Evolutionary conservation across 2,329 filamentous ascomycete species (phyloP).

Genomic region (Periconia sp.): DNA sequence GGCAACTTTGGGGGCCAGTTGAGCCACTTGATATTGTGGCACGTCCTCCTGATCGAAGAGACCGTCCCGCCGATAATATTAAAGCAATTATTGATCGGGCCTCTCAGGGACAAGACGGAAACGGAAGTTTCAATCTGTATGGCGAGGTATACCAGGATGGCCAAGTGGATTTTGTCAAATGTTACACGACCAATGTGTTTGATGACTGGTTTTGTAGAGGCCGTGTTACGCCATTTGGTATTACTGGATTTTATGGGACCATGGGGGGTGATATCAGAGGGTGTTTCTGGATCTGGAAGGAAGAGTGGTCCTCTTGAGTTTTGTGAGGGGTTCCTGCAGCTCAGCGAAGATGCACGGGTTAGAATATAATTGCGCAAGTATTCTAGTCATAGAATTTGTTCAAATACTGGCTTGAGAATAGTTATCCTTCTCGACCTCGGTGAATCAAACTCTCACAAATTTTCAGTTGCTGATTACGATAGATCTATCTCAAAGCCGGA

Average conservation of each 20-base stretch:
- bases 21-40: slow-evolving; percentile 2
- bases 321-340: too few relatives aligned
- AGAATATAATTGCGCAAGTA: too few relatives aligned
- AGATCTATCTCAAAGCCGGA: too few relatives aligned
- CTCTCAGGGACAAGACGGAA: slow-evolving; percentile 18
- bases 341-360: too few relatives aligned
- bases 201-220: slow-evolving; percentile 16
- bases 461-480: too few relatives aligned
- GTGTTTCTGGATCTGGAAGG: slow-evolving; percentile 35
- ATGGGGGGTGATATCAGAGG: slow-evolving; percentile 18
- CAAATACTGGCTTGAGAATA: too few relatives aligned
- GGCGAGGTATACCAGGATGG: slow-evolving; percentile 23
- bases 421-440: too few relatives aligned
- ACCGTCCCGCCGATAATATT: slow-evolving; percentile 2
- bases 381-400: neutral
- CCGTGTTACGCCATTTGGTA: slow-evolving; percentile 28
- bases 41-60: neutral
- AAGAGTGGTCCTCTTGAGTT: slow-evolving; percentile 22
- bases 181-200: slow-evolving; percentile 18
- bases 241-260: slow-evolving; percentile 26
- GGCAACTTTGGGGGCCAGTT: too few relatives aligned
- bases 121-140: slow-evolving; percentile 21
- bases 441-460: too few relatives aligned
- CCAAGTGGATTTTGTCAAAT: slow-evolving; percentile 19
- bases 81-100: slow-evolving; percentile 11